phyloP scores from a whole-genome alignment of 2,329 filamentous ascomycete genomes.

The Paecilomyces formosus region DNA sequence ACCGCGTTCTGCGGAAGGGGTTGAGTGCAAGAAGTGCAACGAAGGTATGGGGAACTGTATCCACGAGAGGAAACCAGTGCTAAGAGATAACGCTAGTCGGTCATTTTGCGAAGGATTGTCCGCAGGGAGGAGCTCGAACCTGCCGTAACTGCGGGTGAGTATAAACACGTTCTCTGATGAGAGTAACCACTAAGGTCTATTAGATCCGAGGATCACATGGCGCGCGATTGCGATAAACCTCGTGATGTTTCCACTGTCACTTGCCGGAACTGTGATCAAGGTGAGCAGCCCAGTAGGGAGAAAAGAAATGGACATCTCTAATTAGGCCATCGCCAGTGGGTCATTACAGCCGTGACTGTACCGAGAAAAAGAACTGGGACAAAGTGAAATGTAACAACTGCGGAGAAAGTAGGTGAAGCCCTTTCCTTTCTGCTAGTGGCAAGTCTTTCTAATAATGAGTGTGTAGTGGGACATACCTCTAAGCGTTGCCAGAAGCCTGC shows the following conservation, averaged over 20 bases:
- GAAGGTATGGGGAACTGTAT: slow-evolving; percentile 21
- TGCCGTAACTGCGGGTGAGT: slow-evolving; percentile 41
- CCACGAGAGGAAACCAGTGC: background rate
- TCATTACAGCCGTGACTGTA: slow-evolving; percentile 37
- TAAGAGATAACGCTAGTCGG: slow-evolving; percentile 22
- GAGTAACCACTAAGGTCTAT: slow-evolving; percentile 10
- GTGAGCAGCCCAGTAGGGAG: slow-evolving; percentile 15
- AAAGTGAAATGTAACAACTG: slow-evolving; percentile 40
- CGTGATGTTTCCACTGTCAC: slow-evolving; percentile 31
- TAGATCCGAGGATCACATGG: slow-evolving; percentile 35
- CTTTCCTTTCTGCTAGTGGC: background rate
- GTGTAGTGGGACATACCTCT: slow-evolving; percentile 36
- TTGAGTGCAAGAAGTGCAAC: slow-evolving; percentile 40
- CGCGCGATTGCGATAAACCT: slow-evolving; percentile 36
- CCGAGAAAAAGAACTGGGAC: slow-evolving; percentile 35
- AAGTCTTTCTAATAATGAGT: slow-evolving; percentile 10
- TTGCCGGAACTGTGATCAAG: slow-evolving; percentile 40
- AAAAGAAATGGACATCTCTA: slow-evolving; percentile 2
- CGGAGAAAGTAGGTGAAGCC: slow-evolving; percentile 29
- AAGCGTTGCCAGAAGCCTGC: slow-evolving; percentile 28
- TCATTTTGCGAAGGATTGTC: slow-evolving; percentile 42
- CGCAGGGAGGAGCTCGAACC: slow-evolving; percentile 25
- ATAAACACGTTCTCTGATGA: background rate
- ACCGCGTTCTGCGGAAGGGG: slow-evolving; percentile 33
- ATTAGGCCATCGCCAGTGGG: slow-evolving; percentile 21